These are phyloP conservation scores for Gonium pectorale DNA, from an alignment of 139 green algal genomes.

Conservation along the genomic window DNA sequence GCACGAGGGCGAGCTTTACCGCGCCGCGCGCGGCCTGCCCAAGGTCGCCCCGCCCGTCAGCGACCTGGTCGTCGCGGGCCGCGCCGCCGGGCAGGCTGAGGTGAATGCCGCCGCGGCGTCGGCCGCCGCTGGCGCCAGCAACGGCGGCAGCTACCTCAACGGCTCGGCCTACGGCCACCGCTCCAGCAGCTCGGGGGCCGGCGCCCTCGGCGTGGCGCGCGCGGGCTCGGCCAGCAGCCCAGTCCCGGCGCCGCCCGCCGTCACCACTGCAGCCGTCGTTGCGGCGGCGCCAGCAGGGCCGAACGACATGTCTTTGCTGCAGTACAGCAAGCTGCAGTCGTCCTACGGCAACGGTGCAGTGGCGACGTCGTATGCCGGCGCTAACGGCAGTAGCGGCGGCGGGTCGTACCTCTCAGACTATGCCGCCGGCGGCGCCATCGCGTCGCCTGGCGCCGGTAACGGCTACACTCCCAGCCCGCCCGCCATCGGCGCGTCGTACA, in stretches of 20 bases:
- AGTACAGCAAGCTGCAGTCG: conserved; percentile 42
- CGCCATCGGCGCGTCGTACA: not conserved
- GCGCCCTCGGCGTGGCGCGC: not conserved
- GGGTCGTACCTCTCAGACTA: conserved; percentile 4
- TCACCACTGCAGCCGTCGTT: not conserved
- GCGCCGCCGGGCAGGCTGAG: conserved; percentile 6
- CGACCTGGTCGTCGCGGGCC: conserved; percentile 34
- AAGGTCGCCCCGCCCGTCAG: conserved; percentile 45
- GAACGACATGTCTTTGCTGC: conserved; percentile 50
- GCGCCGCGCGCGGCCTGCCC: conserved; percentile 30
- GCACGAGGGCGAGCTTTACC: conserved; percentile 66
- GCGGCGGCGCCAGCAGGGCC: too few species aligned
- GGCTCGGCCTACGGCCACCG: not conserved
- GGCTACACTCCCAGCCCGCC: not conserved
- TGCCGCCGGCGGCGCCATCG: not conserved
- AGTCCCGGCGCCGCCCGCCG: not conserved
- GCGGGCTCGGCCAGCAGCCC: not conserved
- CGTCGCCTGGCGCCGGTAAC: not conserved
- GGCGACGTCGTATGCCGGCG: not conserved
- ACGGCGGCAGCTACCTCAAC: not conserved
- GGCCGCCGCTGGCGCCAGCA: not conserved
- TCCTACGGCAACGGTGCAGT: not conserved
- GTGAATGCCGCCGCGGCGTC: not conserved
- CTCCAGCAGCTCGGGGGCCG: not conserved
- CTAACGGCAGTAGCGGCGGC: not conserved